These are phyloP conservation scores for Amanita rubescens DNA, from an alignment of 768 basidiomycete species.

Conservation along the genomic window DNA sequence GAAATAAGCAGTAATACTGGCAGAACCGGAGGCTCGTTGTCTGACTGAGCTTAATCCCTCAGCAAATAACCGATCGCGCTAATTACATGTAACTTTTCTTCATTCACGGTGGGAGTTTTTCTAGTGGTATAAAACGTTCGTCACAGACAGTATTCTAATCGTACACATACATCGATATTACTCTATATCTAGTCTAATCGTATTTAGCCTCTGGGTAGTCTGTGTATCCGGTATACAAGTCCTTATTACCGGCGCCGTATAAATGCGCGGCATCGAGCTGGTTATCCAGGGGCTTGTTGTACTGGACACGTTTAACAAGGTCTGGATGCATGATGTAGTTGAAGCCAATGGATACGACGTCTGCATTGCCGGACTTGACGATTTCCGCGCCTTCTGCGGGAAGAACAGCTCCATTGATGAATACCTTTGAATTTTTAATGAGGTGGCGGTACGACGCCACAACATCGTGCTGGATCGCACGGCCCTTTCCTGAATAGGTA, in stretches of 20 bases:
- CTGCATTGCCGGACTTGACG: constrained; percentile 25
- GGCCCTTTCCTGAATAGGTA: constrained; percentile 20
- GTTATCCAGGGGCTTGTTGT: constrained; percentile 29
- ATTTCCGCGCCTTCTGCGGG: constrained; percentile 31
- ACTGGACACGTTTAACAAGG: constrained; percentile 26
- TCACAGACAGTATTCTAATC: too few species aligned
- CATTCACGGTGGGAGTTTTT: too few species aligned
- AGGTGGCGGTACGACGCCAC: constrained; percentile 27
- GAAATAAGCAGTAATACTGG: too few species aligned
- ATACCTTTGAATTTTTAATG: constrained; percentile 29
- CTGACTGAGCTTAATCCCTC: too few species aligned
- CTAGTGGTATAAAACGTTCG: too few species aligned
- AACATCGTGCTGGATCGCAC: constrained; percentile 32
- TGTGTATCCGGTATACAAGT: constrained; percentile 26
- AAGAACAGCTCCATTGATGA: constrained; percentile 29
- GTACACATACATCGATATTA: too few species aligned
- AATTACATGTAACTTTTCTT: too few species aligned
- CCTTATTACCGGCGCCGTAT: constrained; percentile 18
- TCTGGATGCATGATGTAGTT: constrained; percentile 34
- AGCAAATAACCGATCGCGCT: too few species aligned
- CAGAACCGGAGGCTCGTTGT: too few species aligned
- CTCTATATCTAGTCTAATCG: not conserved
- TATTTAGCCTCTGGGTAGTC: constrained; percentile 27
- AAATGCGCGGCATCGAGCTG: constrained; percentile 20
- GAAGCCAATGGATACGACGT: constrained; percentile 31